Evolutionary conservation across 148 eudicot genomes (phyloP).

Genomic region (Persicaria maculosa): DNA sequence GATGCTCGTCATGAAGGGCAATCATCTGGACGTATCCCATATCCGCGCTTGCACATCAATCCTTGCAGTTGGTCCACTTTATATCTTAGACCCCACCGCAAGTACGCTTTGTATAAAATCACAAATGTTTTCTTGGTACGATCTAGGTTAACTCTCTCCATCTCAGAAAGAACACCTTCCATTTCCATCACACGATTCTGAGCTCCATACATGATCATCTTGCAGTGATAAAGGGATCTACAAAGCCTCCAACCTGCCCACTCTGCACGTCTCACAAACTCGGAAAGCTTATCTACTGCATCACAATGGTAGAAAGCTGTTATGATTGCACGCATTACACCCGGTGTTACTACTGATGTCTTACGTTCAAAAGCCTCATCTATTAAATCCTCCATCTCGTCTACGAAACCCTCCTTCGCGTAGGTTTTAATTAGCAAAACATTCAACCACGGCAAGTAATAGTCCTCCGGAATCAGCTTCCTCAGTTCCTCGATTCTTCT

Average conservation of each 20-base stretch:
- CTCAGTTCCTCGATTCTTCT: constrained; percentile 43
- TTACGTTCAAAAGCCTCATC: constrained; percentile 50
- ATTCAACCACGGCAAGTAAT: constrained; percentile 63
- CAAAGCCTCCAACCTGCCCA: constrained; percentile 66
- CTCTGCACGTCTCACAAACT: constrained; percentile 61
- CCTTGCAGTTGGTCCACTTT: constrained; percentile 55
- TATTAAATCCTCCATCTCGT: constrained; percentile 61
- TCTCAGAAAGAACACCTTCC: constrained; percentile 72
- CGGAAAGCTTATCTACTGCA: constrained; percentile 60
- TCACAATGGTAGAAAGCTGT: constrained; percentile 43
- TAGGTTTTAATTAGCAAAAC: constrained; percentile 57
- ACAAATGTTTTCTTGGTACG: constrained; percentile 39
- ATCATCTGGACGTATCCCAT: constrained; percentile 28
- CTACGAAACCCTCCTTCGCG: constrained; percentile 57
- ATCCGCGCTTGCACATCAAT: constrained; percentile 66
- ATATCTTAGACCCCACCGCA: constrained; percentile 29
- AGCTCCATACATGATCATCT: constrained; percentile 63
- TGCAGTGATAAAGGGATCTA: constrained; percentile 66
- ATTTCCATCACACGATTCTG: constrained; percentile 64
- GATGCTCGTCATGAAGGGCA: constrained; percentile 13
- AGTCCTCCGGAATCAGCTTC: constrained; percentile 39
- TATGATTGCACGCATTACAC: constrained; percentile 52
- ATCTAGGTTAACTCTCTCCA: constrained; percentile 37
- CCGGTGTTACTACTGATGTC: constrained; percentile 26
- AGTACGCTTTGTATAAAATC: constrained; percentile 49